Evolutionary conservation across 345 rosid genomes (phyloP), one percentile per base, ranked within the genome.

Genomic region (Acer yangbiense): DNA sequence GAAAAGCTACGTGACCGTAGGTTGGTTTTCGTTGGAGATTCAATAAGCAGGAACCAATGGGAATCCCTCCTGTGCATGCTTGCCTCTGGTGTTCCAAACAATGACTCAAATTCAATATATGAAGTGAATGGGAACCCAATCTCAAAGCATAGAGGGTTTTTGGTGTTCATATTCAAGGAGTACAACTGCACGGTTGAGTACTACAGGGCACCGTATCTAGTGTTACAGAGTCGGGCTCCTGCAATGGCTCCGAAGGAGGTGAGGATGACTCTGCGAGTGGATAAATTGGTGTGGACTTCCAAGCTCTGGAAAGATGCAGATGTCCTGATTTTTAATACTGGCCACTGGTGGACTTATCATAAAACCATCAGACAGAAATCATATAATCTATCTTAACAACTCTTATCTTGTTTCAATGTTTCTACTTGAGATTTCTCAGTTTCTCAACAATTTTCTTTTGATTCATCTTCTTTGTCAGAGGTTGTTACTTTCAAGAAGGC

Each of bases 1-100:
- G 93, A 93, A 78, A 89, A 84, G 65, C 78, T 91, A 35, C 83
- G 89, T 48, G 81, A 91, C 77, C 77, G 85, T 79, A 76, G 91
- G 76, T 79, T 95, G 6, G 97, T 84, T 12, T 94, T 94, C 75
- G 91, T 88, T 16, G 98, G 97, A 3, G 98, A 93, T 50, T 94
- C 95, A 13, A 85, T 94, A 39, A 97, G 97, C 63, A 87, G 97
- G 80, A 95, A 91, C 83, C 98, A 95, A 32, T 91, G 95, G 98
- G 97, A 95, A 79, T 93, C 97, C 52, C 88, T 93, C 70, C 90
- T 95, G 39, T 93, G 98, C 82, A 81, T 95, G 91, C 89, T 93
- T 6, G 77, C 97, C 68, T 81, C 98, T 62, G 89, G 86, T 62
- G 81, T 90, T 71, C 78, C 88, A 11, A 86, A 86, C 6, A 57